These are phyloP conservation scores for Sphagnum magellanicum DNA, from an alignment of 228 moss, liverwort and hornwort species.

Conservation along the genomic window DNA sequence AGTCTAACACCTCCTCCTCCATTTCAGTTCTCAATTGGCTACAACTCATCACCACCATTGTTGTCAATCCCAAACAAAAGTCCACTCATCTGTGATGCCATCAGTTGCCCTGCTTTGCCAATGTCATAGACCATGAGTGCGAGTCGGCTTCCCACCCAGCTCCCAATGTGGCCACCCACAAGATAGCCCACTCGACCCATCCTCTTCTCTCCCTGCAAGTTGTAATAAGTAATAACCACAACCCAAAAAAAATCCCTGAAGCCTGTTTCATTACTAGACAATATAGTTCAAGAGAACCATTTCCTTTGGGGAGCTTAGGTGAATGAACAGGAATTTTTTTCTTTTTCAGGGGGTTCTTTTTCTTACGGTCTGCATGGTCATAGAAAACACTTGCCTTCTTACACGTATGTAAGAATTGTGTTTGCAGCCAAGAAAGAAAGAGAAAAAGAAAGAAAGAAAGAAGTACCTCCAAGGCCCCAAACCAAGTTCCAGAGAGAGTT, in stretches of 20 bases:
- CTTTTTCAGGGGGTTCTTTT: neutral
- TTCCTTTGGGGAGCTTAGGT: too few species aligned
- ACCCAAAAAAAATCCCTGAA: neutral
- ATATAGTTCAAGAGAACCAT: too few species aligned
- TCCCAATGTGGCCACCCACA: neutral
- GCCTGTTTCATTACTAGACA: neutral
- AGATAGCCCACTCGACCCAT: neutral
- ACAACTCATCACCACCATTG: too few species aligned
- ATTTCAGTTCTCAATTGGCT: too few species aligned
- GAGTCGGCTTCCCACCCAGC: neutral
- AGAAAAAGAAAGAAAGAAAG: neutral
- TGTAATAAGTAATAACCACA: neutral
- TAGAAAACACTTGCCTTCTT: neutral
- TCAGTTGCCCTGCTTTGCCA: neutral
- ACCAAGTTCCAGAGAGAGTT: conserved; percentile 70
- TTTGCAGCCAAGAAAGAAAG: neutral
- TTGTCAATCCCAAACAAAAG: too few species aligned
- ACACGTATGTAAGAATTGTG: neutral
- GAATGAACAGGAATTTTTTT: too few species aligned
- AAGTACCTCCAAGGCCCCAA: conserved; percentile 46
- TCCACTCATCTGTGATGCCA: too few species aligned
- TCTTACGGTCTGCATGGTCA: neutral
- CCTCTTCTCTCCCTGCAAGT: neutral
- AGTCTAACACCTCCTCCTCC: too few species aligned
- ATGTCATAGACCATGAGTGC: neutral